Percentiles rank a stretch among this genome's conserved stretches.
Evolutionary conservation across 768 basidiomycete species (phyloP).

Genomic region (Boletus pseudo-olivaceus): DNA sequence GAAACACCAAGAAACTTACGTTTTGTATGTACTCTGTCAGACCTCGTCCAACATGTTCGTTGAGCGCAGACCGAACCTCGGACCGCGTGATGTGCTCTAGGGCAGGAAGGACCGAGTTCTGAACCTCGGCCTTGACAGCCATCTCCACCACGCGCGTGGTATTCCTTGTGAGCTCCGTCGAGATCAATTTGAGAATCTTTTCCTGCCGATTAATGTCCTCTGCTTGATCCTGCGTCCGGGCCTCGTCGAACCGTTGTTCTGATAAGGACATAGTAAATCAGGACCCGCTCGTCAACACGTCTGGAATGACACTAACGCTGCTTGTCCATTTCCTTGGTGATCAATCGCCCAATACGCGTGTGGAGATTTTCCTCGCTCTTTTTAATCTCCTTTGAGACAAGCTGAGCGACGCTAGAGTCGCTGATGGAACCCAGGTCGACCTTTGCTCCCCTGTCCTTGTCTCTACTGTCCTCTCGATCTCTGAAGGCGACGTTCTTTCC

Average conservation of each 20-base stretch:
- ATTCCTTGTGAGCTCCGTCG: conserved; percentile 80
- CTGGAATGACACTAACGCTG: conserved; percentile 57
- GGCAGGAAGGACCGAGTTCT: conserved; percentile 77
- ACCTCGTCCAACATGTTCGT: conserved; percentile 72
- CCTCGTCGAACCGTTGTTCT: conserved; percentile 86
- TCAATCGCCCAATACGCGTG: conserved; percentile 69
- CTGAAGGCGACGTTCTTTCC: conserved; percentile 63
- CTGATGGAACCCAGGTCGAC: conserved; percentile 34
- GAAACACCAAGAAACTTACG: conserved; percentile 36
- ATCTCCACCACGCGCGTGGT: conserved; percentile 86
- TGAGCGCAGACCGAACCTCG: conserved; percentile 76
- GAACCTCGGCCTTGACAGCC: conserved; percentile 83
- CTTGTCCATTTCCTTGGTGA: conserved; percentile 86
- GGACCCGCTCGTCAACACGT: not conserved
- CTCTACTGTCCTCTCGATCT: conserved; percentile 50
- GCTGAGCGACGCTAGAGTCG: conserved; percentile 55
- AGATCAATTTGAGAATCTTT: conserved; percentile 85
- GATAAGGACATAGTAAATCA: conserved; percentile 6
- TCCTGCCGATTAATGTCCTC: conserved; percentile 85
- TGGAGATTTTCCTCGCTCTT: conserved; percentile 81
- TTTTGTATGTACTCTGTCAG: conserved; percentile 70
- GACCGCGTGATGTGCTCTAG: conserved; percentile 78
- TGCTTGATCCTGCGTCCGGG: conserved; percentile 70
- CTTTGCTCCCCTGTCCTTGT: conserved; percentile 32
- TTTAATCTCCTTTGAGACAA: conserved; percentile 72